Evolutionary conservation across 345 rosid species (phyloP).

Genomic region (Eucalyptus viminalis): DNA sequence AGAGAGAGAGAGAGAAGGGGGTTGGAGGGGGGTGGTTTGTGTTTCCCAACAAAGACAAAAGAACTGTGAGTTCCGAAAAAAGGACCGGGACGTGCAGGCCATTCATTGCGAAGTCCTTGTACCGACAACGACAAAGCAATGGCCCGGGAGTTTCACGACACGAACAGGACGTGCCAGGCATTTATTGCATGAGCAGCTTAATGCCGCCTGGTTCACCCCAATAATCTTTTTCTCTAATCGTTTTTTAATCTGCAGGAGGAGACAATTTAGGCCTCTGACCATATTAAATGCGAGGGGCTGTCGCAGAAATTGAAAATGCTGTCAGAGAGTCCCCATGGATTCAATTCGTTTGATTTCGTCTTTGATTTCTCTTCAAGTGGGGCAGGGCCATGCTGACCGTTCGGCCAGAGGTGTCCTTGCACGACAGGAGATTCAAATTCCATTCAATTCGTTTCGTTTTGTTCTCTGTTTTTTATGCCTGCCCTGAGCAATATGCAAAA

Average conservation of each 20-base stretch:
- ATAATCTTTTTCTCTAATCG: background rate
- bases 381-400: background rate
- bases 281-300: background rate
- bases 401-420: background rate
- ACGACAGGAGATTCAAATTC: background rate
- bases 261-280: background rate
- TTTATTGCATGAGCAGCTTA: background rate
- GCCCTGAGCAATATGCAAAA: background rate
- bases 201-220: background rate
- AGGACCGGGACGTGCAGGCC: background rate
- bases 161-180: background rate
- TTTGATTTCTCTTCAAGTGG: background rate
- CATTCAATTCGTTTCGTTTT: background rate
- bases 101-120: background rate
- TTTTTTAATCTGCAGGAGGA: background rate
- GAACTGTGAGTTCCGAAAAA: background rate
- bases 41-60: background rate
- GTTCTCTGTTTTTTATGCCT: background rate
- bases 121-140: background rate
- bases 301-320: background rate
- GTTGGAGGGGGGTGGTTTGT: rapidly evolving
- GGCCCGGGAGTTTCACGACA: background rate
- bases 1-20: too few relatives aligned
- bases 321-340: background rate
- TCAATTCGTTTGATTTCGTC: background rate